Evolutionary conservation across 345 rosid genomes (phyloP), one percentile per base, ranked within the genome.

Genomic region (Lagerstroemia speciosa): DNA sequence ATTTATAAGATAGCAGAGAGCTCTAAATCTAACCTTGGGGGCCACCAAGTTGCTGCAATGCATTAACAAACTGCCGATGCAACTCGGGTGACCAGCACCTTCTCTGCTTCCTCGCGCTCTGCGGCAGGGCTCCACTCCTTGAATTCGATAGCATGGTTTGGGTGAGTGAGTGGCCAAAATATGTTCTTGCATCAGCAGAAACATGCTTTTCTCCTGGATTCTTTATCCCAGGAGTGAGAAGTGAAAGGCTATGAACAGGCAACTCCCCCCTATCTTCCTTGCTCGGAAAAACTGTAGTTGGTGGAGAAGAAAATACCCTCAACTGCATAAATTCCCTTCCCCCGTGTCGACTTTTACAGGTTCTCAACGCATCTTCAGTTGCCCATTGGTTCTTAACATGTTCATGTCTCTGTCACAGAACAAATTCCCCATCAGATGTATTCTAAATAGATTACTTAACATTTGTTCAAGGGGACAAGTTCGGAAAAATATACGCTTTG

Each of bases 31-130:
- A 65, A 91, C 98, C 94, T 86, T 84, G 88, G 26, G 94, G 84
- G 43, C 98, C 98, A 71, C 97, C 98, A 16, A 93, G 96, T 33
- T 86, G 87, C 67, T 93, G 88, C 77, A 93, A 77, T 22, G 98
- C 96, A 81, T 80, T 83, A 48, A 91, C 82, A 37, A 93, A 93
- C 53, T 90, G 85, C 30, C 89, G 85, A 78, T 93, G 98, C 71
- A 93, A 78, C 78, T 87, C 96, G 0, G 94, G 89, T n/a, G 93
- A 91, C 98, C 98, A 93, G 78, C 93, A 87, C 76, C 97, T 86
- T 78, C 98, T 85, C 78, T 87, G 96, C 78, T 93, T 93, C 84
- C 98, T 77, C 29, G 79, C 41, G 68, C 76, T 76, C 74, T 83
- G 94, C 65, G 83, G 81, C 40, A 65, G 81, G 6, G 78, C 68